Conservation (phyloP, 2,329 filamentous ascomycete genomes). For the Phoma sp. region DNA sequence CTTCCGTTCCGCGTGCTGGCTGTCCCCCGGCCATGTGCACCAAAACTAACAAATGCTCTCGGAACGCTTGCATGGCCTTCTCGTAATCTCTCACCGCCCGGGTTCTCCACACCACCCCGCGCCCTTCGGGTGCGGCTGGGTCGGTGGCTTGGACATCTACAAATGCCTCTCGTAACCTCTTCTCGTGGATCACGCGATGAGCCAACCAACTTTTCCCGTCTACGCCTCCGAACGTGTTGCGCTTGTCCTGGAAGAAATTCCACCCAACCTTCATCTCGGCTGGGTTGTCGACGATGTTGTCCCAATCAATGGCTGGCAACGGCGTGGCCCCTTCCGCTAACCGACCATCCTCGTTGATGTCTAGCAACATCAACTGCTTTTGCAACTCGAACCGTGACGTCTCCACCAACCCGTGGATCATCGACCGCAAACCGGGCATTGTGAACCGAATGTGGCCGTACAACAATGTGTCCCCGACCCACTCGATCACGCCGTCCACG, state of each 20-base stretch:
- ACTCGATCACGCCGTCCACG: no score
- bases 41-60: neutral
- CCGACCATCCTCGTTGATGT: no score
- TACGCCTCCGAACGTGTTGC: neutral
- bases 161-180: neutral
- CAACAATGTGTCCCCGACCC: no score
- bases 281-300: conserved; percentile 10
- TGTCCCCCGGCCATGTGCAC: neutral
- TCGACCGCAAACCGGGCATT: no score
- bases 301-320: conserved; percentile 18
- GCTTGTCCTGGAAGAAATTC: neutral
- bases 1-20: no score
- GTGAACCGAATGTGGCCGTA: no score
- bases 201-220: neutral
- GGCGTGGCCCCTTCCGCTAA: neutral
- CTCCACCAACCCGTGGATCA: no score
- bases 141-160: neutral
- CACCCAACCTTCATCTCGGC: neutral
- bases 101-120: no score
- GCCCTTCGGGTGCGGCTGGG: no score
- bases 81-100: no score
- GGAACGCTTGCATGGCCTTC: neutral
- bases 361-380: no score
- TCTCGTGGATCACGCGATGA: neutral
- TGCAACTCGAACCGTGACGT: no score